Evolutionary conservation across 1,284 basidiomycete genomes (phyloP), one percentile per base, ranked within the genome.

Genomic region (Pseudozyma tsukubaensis): DNA sequence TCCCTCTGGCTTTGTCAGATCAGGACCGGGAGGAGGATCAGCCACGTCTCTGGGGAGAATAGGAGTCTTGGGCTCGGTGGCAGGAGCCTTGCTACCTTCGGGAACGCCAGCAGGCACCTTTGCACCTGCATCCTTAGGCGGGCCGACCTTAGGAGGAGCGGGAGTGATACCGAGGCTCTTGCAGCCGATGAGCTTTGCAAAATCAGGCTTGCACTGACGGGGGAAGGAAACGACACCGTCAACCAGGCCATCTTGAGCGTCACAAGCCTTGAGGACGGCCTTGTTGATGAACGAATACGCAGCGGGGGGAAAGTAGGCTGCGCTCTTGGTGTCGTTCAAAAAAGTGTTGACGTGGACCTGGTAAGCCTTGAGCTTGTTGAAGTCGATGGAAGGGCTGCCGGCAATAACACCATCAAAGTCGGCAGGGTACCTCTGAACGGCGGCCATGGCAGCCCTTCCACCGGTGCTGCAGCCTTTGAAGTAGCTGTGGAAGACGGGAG

Each of bases 381-480:
- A 76, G n/a, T 65, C 57, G 40, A 74, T 54, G 12, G 57, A 66
- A 18, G 76, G 76, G 29, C 71, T 63, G 35, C 74, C 74, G 29
- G 74, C 66, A 14, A 78, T 49, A 44, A 78, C 54, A 21, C 73
- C 76, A 32, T 78, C 72, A 57, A 66, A 78, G 36, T 76, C 71
- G 18, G 36, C 16, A 5, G 76, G 76, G 34, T 67, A 78, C 21
- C 52, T 48, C 43, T 73, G 75, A 12, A 59, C 71, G 18, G 57
- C 51, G n/a, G 61, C 64, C 56, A 78, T 62, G 14, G 44, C 76
- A 36, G 69, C 54, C 13, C 76, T 37, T 36, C 76, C 76, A 43
- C 76, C 76, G 0, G 71, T 74, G 32, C 72, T 75, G 61, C 76
- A 78, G 12, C 76, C 76, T 8, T 58, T 56, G 44, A 66, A 78